These are phyloP conservation scores for Boletellus deceptivus DNA, from an alignment of 1,284 basidiomycete genomes.

Conservation along the genomic window DNA sequence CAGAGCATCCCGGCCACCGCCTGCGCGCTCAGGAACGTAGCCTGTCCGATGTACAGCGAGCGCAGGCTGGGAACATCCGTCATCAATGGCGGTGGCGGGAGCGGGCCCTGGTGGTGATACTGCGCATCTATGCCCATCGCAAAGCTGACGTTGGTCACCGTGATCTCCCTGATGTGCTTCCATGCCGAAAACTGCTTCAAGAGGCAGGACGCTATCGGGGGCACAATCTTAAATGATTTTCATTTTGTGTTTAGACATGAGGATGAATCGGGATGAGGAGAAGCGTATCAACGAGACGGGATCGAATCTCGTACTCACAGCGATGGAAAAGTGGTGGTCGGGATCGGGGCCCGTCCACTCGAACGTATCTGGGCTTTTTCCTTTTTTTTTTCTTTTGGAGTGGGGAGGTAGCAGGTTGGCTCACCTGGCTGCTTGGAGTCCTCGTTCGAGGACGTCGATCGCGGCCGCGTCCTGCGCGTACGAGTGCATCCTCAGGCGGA, in stretches of 20 bases:
- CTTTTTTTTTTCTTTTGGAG: too few relatives aligned
- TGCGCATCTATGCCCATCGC: slow-evolving; percentile 1
- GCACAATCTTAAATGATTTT: slow-evolving; percentile 42
- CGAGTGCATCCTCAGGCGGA: slow-evolving; percentile 45
- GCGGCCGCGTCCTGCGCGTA: slow-evolving; percentile 37
- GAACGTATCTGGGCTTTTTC: slow-evolving; percentile 48
- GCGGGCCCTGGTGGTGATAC: neutral
- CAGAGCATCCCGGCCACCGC: slow-evolving; percentile 41
- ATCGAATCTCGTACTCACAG: slow-evolving; percentile 38
- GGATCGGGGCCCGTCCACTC: slow-evolving; percentile 59
- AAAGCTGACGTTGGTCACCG: slow-evolving; percentile 47
- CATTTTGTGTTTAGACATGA: too few relatives aligned
- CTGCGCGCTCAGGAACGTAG: slow-evolving; percentile 42
- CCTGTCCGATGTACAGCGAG: slow-evolving; percentile 47
- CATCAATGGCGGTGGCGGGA: slow-evolving; percentile 26
- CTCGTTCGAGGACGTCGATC: slow-evolving; percentile 38
- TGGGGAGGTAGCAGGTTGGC: slow-evolving; percentile 9
- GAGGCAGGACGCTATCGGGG: slow-evolving; percentile 41
- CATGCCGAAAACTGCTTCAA: slow-evolving; percentile 45
- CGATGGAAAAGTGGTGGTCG: slow-evolving; percentile 57
- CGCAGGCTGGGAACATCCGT: slow-evolving; percentile 40
- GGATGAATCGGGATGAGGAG: neutral
- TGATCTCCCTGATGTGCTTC: slow-evolving; percentile 44
- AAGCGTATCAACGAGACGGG: slow-evolving; percentile 3
- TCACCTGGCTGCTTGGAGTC: slow-evolving; percentile 43